Conservation (phyloP, 495 filamentous ascomycete genomes). For the Aspergillus conjunctus region DNA sequence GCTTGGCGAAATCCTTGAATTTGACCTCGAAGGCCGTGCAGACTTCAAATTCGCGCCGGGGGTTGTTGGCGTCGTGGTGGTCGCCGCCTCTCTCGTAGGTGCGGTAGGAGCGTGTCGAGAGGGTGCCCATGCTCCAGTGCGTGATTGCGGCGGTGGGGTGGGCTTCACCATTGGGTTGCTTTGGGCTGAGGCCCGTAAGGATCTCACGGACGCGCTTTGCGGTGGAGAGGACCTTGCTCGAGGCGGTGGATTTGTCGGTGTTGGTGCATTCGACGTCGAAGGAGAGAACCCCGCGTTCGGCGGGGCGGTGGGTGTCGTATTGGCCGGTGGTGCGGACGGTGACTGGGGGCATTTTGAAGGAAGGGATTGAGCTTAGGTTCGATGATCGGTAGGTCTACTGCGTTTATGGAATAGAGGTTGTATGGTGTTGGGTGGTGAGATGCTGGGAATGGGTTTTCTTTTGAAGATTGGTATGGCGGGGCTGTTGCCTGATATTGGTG, state of each 20-base stretch:
- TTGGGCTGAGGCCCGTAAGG: neutral
- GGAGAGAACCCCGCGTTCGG: conserved; percentile 3
- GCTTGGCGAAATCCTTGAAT: neutral
- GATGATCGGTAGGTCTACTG: too few relatives aligned
- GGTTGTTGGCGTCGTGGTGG: neutral
- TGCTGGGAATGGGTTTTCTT: neutral
- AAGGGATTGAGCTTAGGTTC: neutral
- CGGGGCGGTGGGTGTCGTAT: neutral
- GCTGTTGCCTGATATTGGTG: neutral
- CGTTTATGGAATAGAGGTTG: too few relatives aligned
- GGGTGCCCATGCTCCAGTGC: conserved; percentile 2
- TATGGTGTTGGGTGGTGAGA: neutral
- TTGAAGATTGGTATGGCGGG: neutral
- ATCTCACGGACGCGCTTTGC: neutral
- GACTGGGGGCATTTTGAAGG: conserved; percentile 5
- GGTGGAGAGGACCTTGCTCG: neutral
- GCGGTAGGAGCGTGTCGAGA: neutral
- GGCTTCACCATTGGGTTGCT: neutral
- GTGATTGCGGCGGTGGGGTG: conserved; percentile 1
- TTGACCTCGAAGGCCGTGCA: neutral
- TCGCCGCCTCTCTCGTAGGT: neutral
- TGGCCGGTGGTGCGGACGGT: conserved; percentile 1
- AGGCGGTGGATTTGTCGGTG: neutral
- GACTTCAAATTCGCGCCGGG: neutral
- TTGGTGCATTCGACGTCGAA: neutral